Percentiles rank a stretch among this genome's conserved stretches.
Conservation (phyloP, 2,329 filamentous ascomycete genomes). For the Eurotiales sp. region DNA sequence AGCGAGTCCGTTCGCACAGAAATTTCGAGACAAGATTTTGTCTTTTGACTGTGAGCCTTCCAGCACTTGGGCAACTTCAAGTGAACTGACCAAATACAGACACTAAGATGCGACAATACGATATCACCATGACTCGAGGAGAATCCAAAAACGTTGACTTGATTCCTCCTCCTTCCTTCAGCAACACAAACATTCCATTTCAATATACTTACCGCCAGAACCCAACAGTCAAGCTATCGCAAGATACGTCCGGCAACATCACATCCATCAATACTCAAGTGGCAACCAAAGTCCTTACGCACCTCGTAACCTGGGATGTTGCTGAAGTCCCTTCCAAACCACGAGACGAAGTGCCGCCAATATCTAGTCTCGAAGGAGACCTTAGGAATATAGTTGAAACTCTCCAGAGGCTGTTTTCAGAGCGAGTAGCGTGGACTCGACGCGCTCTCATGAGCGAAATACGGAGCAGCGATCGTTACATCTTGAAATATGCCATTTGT, state of each 20-base stretch:
- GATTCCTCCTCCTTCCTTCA: constrained; percentile 75
- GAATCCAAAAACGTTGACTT: constrained; percentile 62
- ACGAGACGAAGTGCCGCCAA: constrained; percentile 53
- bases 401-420: constrained; percentile 63
- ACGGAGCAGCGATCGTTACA: constrained; percentile 45
- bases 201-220: constrained; percentile 77
- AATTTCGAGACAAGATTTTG: constrained; percentile 67
- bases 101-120: constrained; percentile 61
- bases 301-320: constrained; percentile 59
- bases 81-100: constrained; percentile 35
- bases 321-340: constrained; percentile 59
- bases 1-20: constrained; percentile 64
- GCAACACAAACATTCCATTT: constrained; percentile 70
- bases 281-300: constrained; percentile 57
- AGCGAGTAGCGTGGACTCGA: constrained; percentile 82
- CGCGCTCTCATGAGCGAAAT: constrained; percentile 75
- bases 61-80: too few relatives aligned
- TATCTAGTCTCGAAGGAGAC: constrained; percentile 50
- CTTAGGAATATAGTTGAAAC: constrained; percentile 62
- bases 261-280: constrained; percentile 55
- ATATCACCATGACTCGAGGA: constrained; percentile 61
- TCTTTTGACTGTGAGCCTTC: constrained; percentile 61
- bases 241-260: constrained; percentile 57
- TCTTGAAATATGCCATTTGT: constrained; percentile 70
- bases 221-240: constrained; percentile 63